phyloP scores from a whole-genome alignment of 2,329 filamentous ascomycete genomes.

The Aspergillus novoparasiticus region DNA sequence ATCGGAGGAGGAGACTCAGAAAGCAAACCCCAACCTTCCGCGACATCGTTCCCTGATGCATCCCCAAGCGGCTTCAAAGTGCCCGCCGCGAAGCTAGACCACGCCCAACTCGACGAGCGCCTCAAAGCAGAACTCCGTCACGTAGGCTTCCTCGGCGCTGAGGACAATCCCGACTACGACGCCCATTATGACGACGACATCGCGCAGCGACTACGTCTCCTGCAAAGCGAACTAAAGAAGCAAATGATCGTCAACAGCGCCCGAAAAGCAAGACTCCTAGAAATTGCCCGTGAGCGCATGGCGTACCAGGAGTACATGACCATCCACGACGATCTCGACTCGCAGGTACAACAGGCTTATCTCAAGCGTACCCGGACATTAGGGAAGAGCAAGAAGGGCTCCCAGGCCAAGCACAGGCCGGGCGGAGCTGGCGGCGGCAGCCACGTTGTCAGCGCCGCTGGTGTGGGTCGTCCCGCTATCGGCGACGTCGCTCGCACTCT shows the following conservation, averaged over 20 bases:
- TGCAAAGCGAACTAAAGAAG: constrained; percentile 80
- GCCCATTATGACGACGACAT: constrained; percentile 93
- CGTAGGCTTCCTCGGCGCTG: constrained; percentile 79
- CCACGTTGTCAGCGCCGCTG: constrained; percentile 49
- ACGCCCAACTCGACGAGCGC: constrained; percentile 83
- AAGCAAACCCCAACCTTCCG: constrained; percentile 60
- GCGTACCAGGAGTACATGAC: constrained; percentile 96
- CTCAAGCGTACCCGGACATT: constrained; percentile 93
- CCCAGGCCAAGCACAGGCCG: constrained; percentile 59
- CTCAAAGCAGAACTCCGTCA: constrained; percentile 88
- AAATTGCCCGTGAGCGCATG: constrained; percentile 88
- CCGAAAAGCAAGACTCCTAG: constrained; percentile 81
- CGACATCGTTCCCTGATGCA: constrained; percentile 78
- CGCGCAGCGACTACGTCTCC: constrained; percentile 79
- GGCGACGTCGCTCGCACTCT: constrained; percentile 88
- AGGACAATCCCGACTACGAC: constrained; percentile 76
- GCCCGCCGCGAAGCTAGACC: constrained; percentile 77
- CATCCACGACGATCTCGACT: constrained; percentile 94
- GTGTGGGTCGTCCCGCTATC: constrained; percentile 63
- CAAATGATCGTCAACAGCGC: constrained; percentile 88
- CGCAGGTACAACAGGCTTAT: constrained; percentile 91
- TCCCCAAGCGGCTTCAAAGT: constrained; percentile 78
- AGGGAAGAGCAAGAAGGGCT: constrained; percentile 88
- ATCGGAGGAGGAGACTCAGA: constrained; percentile 44
- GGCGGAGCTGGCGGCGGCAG: constrained; percentile 75